phyloP scores from a whole-genome alignment of 805 yeast genomes.

The Sugiyamaella chiloensis region DNA sequence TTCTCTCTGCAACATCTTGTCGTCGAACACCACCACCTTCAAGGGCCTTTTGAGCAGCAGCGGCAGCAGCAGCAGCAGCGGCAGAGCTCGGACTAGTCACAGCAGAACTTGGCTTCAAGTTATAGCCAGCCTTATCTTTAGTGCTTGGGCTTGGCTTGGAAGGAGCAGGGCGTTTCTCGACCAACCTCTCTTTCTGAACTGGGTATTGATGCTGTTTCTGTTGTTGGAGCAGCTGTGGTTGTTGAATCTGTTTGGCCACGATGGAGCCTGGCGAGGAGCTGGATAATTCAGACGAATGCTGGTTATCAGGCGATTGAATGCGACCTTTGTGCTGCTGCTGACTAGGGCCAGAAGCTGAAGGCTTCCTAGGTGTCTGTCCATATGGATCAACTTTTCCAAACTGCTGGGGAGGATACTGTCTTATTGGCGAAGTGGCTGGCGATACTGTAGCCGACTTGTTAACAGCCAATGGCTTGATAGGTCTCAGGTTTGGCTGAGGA shows the following conservation, averaged over 20 bases:
- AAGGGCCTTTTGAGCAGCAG: conserved; percentile 30
- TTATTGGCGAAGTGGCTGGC: background rate
- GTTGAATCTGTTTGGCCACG: background rate
- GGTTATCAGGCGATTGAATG: too few relatives aligned
- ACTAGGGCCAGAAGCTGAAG: conserved; percentile 1
- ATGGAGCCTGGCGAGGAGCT: background rate
- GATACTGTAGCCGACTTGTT: conserved; percentile 4
- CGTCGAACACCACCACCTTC: conserved; percentile 24
- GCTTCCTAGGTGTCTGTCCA: background rate
- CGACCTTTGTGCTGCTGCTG: too few relatives aligned
- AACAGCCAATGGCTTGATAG: conserved; percentile 12
- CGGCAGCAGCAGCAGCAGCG: conserved; percentile 44
- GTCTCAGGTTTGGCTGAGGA: conserved; percentile 10
- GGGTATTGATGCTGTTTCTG: background rate
- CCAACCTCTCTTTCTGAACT: conserved; percentile 1
- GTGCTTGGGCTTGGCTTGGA: conserved; percentile 4
- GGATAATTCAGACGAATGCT: background rate
- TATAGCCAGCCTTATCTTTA: background rate
- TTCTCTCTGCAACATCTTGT: conserved; percentile 60
- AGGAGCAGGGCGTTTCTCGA: conserved; percentile 2
- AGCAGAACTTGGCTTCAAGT: conserved; percentile 3
- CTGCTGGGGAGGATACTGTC: conserved; percentile 8
- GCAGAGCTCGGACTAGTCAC: conserved; percentile 8
- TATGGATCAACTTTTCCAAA: background rate
- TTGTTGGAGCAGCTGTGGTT: conserved; percentile 1